Evolutionary conservation across 1,284 basidiomycete genomes (phyloP), one percentile per base, ranked within the genome.

Genomic region (Ceratobasidium theobromae): DNA sequence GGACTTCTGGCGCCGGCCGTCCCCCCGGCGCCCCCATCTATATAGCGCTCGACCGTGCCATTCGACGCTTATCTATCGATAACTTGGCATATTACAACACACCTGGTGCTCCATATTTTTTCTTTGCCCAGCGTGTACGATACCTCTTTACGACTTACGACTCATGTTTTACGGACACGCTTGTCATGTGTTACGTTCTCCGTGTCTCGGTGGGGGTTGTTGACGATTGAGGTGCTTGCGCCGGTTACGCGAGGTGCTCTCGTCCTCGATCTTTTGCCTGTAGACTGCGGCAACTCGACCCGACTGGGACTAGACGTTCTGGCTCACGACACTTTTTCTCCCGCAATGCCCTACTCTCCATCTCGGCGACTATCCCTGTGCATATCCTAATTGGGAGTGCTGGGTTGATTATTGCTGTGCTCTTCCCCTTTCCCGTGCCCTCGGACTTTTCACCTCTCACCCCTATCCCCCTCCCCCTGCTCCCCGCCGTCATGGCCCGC

Each of bases 221-320:
- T 40, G 41, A 53, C 38, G 51, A 53, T 65, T 40, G 60, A 65
- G 60, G 49, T 53, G 38, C 51, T 53, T 49, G 46, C 60, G 51
- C 51, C 14, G 52, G 51, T 38, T 27, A 65, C 51, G 51, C n/a
- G 48, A 53, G 38, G 51, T 53, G 51, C 49, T 65, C 60, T 65
- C n/a, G n/a, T 46, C 45, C 8, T 16, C 41, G 25, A 30, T 25
- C 33, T 58, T 27, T 14, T 43, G 16, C 41, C 23, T 16, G n/a
- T 3, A 43, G n/a, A 21, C 3, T 4, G 4, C 41, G 41, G 41
- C 14, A 21, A 16, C 23, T 16, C n/a, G 23, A 16, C 41, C 23
- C 14, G n/a, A n/a, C 35, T 43, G 41, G 41, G n/a, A 43, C 41
- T n/a, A n/a, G n/a, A n/a, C n/a, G n/a, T n/a, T n/a, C n/a, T n/a